Percentiles rank a stretch among this genome's conserved stretches.
phyloP scores from a whole-genome alignment of 2,329 filamentous ascomycete genomes.

The Chrysoporthe puriensis region DNA sequence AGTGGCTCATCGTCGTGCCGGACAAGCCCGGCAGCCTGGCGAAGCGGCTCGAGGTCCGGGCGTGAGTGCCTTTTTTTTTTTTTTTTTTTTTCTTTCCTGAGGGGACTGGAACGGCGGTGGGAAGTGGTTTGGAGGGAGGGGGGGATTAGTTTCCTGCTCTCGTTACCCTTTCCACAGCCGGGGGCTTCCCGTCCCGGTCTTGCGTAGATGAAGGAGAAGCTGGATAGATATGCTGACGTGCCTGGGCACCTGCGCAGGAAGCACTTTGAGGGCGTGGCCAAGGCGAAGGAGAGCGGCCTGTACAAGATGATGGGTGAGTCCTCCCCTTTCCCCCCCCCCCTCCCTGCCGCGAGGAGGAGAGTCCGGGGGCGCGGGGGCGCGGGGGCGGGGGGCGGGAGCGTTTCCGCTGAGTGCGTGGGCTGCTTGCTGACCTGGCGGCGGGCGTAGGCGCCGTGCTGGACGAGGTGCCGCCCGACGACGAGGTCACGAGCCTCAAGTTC shows the following conservation, averaged over 20 bases:
- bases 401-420: neutral
- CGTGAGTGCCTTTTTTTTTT: conserved; percentile 44
- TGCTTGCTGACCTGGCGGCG: conserved; percentile 11
- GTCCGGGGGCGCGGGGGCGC: too few relatives aligned
- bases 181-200: neutral
- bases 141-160: too few relatives aligned
- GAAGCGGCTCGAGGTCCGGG: conserved; percentile 65
- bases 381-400: too few relatives aligned
- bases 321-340: neutral
- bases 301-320: conserved; percentile 68
- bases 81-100: neutral
- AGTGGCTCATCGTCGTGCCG: conserved; percentile 72
- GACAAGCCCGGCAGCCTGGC: conserved; percentile 64
- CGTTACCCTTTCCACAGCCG: too few relatives aligned
- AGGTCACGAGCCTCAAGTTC: conserved; percentile 65
- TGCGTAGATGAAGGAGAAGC: neutral
- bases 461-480: conserved; percentile 65
- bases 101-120: too few relatives aligned
- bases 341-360: neutral
- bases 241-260: conserved; percentile 34
- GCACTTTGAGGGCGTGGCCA: conserved; percentile 62
- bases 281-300: conserved; percentile 56
- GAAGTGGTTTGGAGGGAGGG: too few relatives aligned
- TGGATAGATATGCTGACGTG: neutral
- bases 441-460: conserved; percentile 67